phyloP scores from a whole-genome alignment of 345 rosid species.

The Gossypium anomalum region DNA sequence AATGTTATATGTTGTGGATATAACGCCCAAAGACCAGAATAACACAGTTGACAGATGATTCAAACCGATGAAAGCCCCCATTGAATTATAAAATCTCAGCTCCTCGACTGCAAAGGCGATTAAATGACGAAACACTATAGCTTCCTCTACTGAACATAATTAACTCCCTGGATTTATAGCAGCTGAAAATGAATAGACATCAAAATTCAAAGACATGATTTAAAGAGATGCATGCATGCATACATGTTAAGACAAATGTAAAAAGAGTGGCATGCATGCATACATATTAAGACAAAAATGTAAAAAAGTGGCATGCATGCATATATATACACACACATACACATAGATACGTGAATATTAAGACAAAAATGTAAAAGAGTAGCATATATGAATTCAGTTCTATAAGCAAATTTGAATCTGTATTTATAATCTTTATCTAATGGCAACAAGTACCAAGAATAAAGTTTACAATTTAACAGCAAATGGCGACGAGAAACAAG shows the following conservation, averaged over 20 bases:
- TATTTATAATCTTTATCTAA: neutral
- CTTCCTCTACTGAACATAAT: neutral
- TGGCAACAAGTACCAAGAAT: constrained; percentile 18
- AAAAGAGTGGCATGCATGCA: no score
- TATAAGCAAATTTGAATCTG: constrained; percentile 17
- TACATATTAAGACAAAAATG: neutral
- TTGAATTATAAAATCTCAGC: neutral
- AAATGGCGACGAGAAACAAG: constrained; percentile 14
- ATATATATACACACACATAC: no score
- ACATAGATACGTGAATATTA: neutral
- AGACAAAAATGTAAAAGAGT: constrained; percentile 9
- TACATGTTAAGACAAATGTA: no score
- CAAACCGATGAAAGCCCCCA: neutral
- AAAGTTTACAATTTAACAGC: constrained; percentile 29
- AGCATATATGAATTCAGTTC: constrained; percentile 13
- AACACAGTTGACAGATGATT: no score
- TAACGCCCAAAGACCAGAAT: neutral
- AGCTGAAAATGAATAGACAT: neutral
- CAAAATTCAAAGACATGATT: neutral
- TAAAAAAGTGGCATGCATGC: constrained; percentile 16
- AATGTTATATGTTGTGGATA: neutral
- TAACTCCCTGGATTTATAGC: neutral
- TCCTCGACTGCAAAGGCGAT: neutral
- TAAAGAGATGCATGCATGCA: neutral
- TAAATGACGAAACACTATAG: neutral